phyloP scores from a whole-genome alignment of 164 flowering plant genomes.

The Kingdonia uniflora region DNA sequence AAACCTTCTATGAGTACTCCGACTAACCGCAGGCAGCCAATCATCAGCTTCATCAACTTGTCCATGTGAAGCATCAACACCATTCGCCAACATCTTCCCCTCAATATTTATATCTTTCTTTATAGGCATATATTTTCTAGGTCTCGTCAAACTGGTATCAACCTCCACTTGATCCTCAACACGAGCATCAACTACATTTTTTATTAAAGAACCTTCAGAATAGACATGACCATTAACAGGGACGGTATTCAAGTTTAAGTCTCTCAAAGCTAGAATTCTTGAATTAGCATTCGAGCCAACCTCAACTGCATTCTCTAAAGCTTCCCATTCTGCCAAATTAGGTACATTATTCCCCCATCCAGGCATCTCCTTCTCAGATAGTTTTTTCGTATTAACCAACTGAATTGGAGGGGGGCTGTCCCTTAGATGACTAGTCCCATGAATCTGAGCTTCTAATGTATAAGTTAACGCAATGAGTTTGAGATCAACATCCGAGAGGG shows the following conservation, averaged over 20 bases:
- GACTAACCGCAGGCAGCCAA: conserved; percentile 83
- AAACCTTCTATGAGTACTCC: conserved; percentile 80
- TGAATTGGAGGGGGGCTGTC: conserved; percentile 78
- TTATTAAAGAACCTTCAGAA: conserved; percentile 23
- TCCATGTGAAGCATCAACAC: conserved; percentile 83
- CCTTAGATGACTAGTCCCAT: conserved; percentile 72
- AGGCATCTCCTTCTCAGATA: conserved; percentile 86
- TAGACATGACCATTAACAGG: conserved; percentile 19
- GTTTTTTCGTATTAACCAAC: conserved; percentile 55
- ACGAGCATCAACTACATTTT: conserved; percentile 21
- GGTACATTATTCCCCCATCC: conserved; percentile 97
- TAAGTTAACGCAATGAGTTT: conserved; percentile 89
- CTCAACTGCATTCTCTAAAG: conserved; percentile 51
- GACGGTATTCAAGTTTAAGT: conserved; percentile 41
- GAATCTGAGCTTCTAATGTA: conserved; percentile 73
- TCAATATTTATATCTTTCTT: conserved; percentile 60
- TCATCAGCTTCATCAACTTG: conserved; percentile 52
- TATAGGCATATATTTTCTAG: conserved; percentile 28
- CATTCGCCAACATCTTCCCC: conserved; percentile 79
- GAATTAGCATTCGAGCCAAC: conserved; percentile 30
- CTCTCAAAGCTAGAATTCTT: conserved; percentile 71
- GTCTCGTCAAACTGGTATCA: conserved; percentile 16
- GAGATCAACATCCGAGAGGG: conserved; percentile 91
- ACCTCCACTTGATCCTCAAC: conserved; percentile 26
- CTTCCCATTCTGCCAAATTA: conserved; percentile 96